Conservation (phyloP, 768 basidiomycete genomes). For the Hydnomerulius pinastri region DNA sequence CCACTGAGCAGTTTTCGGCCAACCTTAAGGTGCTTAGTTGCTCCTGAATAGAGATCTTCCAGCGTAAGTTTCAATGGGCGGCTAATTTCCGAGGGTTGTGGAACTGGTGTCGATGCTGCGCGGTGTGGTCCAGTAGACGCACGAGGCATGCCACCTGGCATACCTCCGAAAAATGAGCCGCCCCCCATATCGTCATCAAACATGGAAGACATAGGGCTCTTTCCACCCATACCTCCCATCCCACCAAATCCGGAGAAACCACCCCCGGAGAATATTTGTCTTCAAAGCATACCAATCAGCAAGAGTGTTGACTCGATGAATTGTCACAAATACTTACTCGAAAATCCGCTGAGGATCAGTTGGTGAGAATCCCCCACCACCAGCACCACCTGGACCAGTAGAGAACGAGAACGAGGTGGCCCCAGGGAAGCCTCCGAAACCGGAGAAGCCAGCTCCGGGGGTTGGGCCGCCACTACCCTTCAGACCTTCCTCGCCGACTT, state of each 20-base stretch:
- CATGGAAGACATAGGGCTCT: conserved; percentile 32
- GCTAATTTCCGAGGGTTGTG: conserved; percentile 59
- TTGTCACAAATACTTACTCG: conserved; percentile 54
- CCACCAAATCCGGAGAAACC: conserved; percentile 36
- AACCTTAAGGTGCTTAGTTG: conserved; percentile 87
- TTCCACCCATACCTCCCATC: conserved; percentile 43
- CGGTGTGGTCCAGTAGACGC: conserved; percentile 29
- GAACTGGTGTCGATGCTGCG: conserved; percentile 29
- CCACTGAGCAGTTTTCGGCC: conserved; percentile 74
- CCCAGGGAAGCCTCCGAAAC: conserved; percentile 49
- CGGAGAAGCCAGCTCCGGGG: conserved; percentile 48
- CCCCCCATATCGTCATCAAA: conserved; percentile 42
- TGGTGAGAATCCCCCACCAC: conserved; percentile 63
- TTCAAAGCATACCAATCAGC: conserved; percentile 26
- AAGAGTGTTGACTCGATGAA: conserved; percentile 1
- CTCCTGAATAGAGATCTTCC: conserved; percentile 83
- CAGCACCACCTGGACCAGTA: conserved; percentile 39
- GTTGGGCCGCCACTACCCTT: conserved; percentile 69
- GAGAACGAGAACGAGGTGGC: conserved; percentile 60
- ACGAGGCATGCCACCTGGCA: conserved; percentile 60
- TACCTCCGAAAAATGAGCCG: conserved; percentile 40
- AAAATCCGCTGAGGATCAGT: conserved; percentile 88
- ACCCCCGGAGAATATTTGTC: conserved; percentile 55
- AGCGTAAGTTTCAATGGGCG: conserved; percentile 84
- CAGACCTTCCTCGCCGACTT: conserved; percentile 93